Base-by-base conservation (phyloP, 805 yeast species). In the Ascoidea asiatica region DNA sequence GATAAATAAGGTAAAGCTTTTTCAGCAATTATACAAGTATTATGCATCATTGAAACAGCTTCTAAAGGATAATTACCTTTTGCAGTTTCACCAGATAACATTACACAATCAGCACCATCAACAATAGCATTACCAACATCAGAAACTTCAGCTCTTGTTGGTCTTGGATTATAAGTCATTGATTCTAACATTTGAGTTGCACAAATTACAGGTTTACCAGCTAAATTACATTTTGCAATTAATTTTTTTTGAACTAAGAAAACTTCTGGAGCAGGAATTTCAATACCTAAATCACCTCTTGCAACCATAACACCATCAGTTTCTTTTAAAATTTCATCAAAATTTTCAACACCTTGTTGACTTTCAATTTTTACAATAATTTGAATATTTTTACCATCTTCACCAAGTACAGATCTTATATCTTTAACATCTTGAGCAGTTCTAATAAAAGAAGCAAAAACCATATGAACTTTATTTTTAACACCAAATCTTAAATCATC, bases 301-400 rank as follows among this genome's bases (percentile, higher is more conserved):
- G 98, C 98, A 66, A 92, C 97, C 98, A 92, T 92, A 62, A 92
- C 96, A 75, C 97, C 98, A 65, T 92, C 98, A 52, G 98, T 92
- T 67, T 80, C 95, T 59, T 65, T 66, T 64, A 92, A 79, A 63
- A 92, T 92, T 52, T 86, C 97, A 68, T 92, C 98, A 64, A 92
- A 92, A 81, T 92, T 92, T 84, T 92, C 89, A 60, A 92, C 97
- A 77, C 98, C 98, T 72, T 92, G 98, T 74, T 90, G 97, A 77
- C 88, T 89, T 77, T 92, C 98, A 64, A 92, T 90, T 79, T 92
- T 92, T 65, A 87, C 82, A 59, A 92, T 89, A 72, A 92, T 88
- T 77, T 92, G 94, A 68, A 92, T 85, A 61, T 86, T 84, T 69
- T 81, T 81, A 65, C 98, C 98, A 44, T 87, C 95, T 71, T 88